Conservation (phyloP, 768 basidiomycete species). For the Russula sp. region DNA sequence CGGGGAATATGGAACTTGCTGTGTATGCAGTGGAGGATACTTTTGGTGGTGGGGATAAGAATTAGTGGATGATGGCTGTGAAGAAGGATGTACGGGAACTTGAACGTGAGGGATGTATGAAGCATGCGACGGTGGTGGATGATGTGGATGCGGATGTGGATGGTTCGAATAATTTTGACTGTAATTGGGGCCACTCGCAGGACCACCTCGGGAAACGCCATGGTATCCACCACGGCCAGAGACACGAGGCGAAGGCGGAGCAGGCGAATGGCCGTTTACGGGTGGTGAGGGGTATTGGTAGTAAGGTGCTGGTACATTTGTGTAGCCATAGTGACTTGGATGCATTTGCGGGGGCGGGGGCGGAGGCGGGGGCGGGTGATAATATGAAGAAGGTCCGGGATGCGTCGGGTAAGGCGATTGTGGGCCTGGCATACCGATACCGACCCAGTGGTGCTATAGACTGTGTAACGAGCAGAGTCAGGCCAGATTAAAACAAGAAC, state of each 20-base stretch:
- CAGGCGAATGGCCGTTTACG: conserved; percentile 36
- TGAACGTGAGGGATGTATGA: conserved; percentile 32
- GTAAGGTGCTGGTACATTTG: conserved; percentile 28
- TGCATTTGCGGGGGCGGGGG: conserved; percentile 28
- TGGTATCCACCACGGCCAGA: conserved; percentile 34
- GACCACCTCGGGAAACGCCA: conserved; percentile 29
- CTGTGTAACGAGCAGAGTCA: background rate
- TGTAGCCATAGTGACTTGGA: conserved; percentile 24
- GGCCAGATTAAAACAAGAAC: background rate
- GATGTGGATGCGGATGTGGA: conserved; percentile 35
- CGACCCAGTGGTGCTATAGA: too few relatives aligned
- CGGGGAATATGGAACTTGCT: conserved; percentile 29
- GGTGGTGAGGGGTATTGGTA: conserved; percentile 35
- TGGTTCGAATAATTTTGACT: conserved; percentile 35
- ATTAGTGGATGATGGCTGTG: conserved; percentile 29
- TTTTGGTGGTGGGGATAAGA: conserved; percentile 31
- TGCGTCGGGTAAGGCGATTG: conserved; percentile 31
- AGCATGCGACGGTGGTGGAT: conserved; percentile 34
- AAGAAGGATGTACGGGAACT: conserved; percentile 23
- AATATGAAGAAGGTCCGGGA: conserved; percentile 33
- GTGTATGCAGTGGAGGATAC: conserved; percentile 27
- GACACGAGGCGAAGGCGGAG: conserved; percentile 34
- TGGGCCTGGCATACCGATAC: conserved; percentile 21
- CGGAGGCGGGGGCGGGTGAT: conserved; percentile 27
- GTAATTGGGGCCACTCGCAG: conserved; percentile 31